Percentiles rank a stretch among this genome's conserved stretches.
Conservation (phyloP, 345 rosid genomes). For the Brassica incana region DNA sequence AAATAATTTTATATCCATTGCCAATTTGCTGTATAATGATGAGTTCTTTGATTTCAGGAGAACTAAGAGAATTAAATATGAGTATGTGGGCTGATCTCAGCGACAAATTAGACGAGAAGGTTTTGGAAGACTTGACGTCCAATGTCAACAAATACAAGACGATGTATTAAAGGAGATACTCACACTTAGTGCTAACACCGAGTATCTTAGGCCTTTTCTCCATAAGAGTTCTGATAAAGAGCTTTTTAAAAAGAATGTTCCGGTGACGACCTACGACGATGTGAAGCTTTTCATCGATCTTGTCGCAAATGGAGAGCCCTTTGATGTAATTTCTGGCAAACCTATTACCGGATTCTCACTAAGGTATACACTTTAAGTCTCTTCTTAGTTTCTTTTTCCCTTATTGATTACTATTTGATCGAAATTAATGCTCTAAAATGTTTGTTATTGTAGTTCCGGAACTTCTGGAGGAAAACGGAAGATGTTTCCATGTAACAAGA, state of each 20-base stretch:
- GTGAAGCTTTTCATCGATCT: conserved; percentile 44
- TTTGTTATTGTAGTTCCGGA: conserved; percentile 50
- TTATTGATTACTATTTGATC: not conserved
- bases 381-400: not conserved
- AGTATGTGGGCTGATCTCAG: conserved; percentile 8
- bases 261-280: conserved; percentile 59
- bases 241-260: conserved; percentile 54
- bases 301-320: conserved; percentile 25
- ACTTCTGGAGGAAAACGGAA: conserved; percentile 43
- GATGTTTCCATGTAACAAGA: conserved; percentile 54
- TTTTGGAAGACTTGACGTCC: conserved; percentile 11
- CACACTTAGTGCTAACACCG: conserved; percentile 33
- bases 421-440: not conserved
- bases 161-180: conserved; percentile 50
- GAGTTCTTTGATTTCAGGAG: conserved; percentile 1
- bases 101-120: not conserved
- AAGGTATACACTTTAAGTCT: conserved; percentile 1
- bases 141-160: conserved; percentile 37
- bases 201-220: conserved; percentile 25
- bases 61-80: conserved; percentile 12
- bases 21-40: not conserved
- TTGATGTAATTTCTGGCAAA: conserved; percentile 51
- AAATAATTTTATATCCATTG: not conserved
- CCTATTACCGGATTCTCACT: conserved; percentile 60
- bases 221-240: conserved; percentile 45